Percentiles rank a stretch among this genome's conserved stretches.
phyloP scores from a whole-genome alignment of 305 asterid species.

The Salvia sclarea region DNA sequence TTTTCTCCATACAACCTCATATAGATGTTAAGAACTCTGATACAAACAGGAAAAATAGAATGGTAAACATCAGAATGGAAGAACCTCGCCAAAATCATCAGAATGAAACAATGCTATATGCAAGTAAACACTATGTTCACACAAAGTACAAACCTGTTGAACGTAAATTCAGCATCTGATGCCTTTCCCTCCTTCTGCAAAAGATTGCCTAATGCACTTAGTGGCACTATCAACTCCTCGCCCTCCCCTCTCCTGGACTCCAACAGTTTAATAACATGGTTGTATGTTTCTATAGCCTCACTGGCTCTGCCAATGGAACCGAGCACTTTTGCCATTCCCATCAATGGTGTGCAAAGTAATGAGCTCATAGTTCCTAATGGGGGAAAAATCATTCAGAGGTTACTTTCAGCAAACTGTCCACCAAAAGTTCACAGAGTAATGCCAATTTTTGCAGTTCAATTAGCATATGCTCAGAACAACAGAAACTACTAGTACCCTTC shows the following conservation, averaged over 20 bases:
- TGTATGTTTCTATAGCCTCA: slow-evolving; percentile 60
- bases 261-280: slow-evolving; percentile 50
- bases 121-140: slow-evolving; percentile 11
- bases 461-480: slow-evolving; percentile 2
- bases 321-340: slow-evolving; percentile 74
- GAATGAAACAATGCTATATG: slow-evolving; percentile 14
- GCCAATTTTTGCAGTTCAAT: background rate
- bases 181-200: slow-evolving; percentile 62
- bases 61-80: slow-evolving; percentile 8
- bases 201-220: slow-evolving; percentile 72
- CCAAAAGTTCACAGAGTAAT: slow-evolving; percentile 17
- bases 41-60: slow-evolving; percentile 26
- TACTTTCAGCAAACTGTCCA: slow-evolving; percentile 15
- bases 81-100: slow-evolving; percentile 5
- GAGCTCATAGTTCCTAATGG: slow-evolving; percentile 59
- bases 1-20: slow-evolving; percentile 61
- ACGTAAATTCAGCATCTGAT: slow-evolving; percentile 65
- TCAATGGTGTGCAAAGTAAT: slow-evolving; percentile 61
- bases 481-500: background rate
- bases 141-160: slow-evolving; percentile 50
- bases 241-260: slow-evolving; percentile 52
- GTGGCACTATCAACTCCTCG: slow-evolving; percentile 64
- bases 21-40: slow-evolving; percentile 63
- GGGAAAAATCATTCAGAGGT: slow-evolving; percentile 2
- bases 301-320: slow-evolving; percentile 54